Percentiles rank a stretch among this genome's conserved stretches.
phyloP scores from a whole-genome alignment of 1,284 basidiomycete species.

The Ceratorhiza oryzae-sativae region DNA sequence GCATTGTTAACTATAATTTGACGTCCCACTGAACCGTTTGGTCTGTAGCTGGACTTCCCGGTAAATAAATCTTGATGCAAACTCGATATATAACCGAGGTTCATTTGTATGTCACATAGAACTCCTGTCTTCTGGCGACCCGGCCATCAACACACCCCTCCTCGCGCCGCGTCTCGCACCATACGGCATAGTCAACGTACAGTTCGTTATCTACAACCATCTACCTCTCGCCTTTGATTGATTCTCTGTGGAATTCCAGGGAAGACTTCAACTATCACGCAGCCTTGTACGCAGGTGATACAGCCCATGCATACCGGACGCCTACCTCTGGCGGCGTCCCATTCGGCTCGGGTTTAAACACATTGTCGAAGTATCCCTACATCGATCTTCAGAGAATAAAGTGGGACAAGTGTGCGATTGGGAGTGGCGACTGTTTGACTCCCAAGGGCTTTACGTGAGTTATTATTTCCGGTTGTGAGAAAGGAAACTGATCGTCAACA shows the following conservation, averaged over 20 bases:
- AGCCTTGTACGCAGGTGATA: conserved; percentile 51
- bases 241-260: too few relatives aligned
- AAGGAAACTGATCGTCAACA: neutral
- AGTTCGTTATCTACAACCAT: conserved; percentile 41
- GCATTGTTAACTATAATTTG: conserved; percentile 39
- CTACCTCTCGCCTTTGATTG: neutral
- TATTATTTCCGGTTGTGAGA: neutral
- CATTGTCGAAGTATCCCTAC: conserved; percentile 52
- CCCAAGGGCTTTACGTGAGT: conserved; percentile 56
- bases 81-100: neutral
- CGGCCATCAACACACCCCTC: conserved; percentile 49
- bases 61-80: too few relatives aligned
- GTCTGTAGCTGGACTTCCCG: too few relatives aligned
- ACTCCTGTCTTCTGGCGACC: conserved; percentile 49
- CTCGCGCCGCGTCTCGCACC: conserved; percentile 50
- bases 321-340: conserved; percentile 49
- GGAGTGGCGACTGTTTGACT: conserved; percentile 52
- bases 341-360: conserved; percentile 54
- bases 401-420: conserved; percentile 52
- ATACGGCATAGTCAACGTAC: conserved; percentile 53
- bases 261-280: conserved; percentile 56
- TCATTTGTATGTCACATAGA: neutral
- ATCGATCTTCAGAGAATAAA: conserved; percentile 50
- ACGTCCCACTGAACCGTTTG: too few relatives aligned
- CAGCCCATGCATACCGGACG: conserved; percentile 50